Conservation (phyloP, 257 asterid species). For the Fraxinus cuspidata region DNA sequence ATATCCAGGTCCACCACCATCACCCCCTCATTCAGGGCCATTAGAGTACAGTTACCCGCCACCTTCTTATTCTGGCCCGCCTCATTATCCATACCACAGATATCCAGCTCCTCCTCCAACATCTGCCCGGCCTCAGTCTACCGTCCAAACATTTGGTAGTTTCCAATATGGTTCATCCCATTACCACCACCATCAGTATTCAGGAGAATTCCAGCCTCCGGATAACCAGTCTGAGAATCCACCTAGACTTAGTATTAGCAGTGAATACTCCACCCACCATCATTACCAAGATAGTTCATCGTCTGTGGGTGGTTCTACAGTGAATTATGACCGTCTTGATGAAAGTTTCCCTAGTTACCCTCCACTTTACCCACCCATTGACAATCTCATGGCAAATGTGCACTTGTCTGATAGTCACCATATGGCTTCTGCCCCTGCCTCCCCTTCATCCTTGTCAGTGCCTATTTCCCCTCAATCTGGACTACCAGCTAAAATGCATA, state of each 20-base stretch:
- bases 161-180: slow-evolving; percentile 44
- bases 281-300: slow-evolving; percentile 46
- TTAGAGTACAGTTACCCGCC: slow-evolving; percentile 35
- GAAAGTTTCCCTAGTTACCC: slow-evolving; percentile 43
- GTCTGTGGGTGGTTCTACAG: slow-evolving; percentile 32
- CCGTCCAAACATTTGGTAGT: slow-evolving; percentile 45
- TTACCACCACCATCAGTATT: slow-evolving; percentile 48
- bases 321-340: slow-evolving; percentile 36
- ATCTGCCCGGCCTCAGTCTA: slow-evolving; percentile 37
- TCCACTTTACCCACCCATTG: slow-evolving; percentile 67
- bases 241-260: slow-evolving; percentile 30
- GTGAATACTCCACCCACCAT: slow-evolving; percentile 31
- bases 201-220: slow-evolving; percentile 45
- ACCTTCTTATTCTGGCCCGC: slow-evolving; percentile 44
- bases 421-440: slow-evolving; percentile 46
- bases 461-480: slow-evolving; percentile 51
- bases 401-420: slow-evolving; percentile 46
- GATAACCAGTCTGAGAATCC: slow-evolving; percentile 44
- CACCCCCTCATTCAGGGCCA: slow-evolving; percentile 36
- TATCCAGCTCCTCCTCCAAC: slow-evolving; percentile 48
- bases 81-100: slow-evolving; percentile 49
- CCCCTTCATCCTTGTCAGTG: slow-evolving; percentile 42
- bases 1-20: slow-evolving; percentile 36
- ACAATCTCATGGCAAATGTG: slow-evolving; percentile 56
- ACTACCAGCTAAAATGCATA: slow-evolving; percentile 41